Percentiles rank a stretch among this genome's conserved stretches.
These are phyloP conservation scores for Ganoderma sinense DNA, from an alignment of 1,284 basidiomycete genomes.

Conservation along the genomic window DNA sequence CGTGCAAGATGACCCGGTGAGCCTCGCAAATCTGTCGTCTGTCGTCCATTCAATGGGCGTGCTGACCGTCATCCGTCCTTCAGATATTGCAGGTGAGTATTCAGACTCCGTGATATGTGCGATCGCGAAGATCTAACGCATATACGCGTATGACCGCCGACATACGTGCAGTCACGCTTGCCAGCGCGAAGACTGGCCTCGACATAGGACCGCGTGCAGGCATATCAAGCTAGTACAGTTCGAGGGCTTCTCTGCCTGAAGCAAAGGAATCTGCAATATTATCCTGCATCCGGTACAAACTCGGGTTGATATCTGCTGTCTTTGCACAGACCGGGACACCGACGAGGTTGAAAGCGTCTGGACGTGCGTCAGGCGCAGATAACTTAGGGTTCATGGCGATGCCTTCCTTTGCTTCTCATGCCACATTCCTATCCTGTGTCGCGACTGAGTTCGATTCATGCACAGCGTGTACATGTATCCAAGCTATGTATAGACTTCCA, in stretches of 20 bases:
- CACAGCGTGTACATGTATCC: background rate
- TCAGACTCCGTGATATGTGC: too few relatives aligned
- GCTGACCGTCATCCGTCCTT: background rate
- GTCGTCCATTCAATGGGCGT: background rate
- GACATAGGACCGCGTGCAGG: conserved; percentile 31
- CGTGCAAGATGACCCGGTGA: conserved; percentile 24
- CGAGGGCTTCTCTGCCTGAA: conserved; percentile 7
- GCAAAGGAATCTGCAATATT: too few relatives aligned
- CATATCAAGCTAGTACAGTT: conserved; percentile 13
- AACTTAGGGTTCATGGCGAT: background rate
- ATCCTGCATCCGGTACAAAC: background rate
- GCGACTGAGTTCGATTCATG: background rate
- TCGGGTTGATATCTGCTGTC: background rate
- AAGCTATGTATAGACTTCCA: too few relatives aligned
- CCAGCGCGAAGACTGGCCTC: conserved; percentile 30
- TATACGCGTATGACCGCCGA: background rate
- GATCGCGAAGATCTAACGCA: background rate
- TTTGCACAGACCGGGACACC: background rate
- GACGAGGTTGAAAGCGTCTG: background rate
- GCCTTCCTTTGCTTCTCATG: background rate
- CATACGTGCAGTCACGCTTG: conserved; percentile 15
- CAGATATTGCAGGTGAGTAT: conserved; percentile 23
- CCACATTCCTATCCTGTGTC: background rate
- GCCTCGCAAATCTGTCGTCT: background rate
- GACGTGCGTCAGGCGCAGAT: background rate